Evolutionary conservation across 495 filamentous ascomycete species (phyloP).

Genomic region (Cercophora samala): DNA sequence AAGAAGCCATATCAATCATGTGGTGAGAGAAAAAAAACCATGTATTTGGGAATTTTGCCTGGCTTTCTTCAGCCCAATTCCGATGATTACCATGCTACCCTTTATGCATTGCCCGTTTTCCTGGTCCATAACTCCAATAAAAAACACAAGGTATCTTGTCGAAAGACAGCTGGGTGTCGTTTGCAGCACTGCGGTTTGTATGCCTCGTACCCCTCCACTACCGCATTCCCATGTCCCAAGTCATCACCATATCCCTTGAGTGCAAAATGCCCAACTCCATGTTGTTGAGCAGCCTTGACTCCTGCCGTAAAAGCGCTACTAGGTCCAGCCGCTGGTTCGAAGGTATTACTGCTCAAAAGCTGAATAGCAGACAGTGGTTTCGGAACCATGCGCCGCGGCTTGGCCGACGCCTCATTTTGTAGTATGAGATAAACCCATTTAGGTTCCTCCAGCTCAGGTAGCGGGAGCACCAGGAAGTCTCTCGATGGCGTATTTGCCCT

Average conservation of each 20-base stretch:
- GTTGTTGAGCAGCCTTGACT: neutral
- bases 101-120: neutral
- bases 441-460: constrained; percentile 19
- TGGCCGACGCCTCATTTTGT: neutral
- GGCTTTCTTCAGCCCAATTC: neutral
- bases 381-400: neutral
- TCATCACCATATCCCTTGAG: neutral
- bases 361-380: neutral
- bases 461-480: constrained; percentile 74
- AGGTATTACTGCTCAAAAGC: neutral
- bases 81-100: neutral
- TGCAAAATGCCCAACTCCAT: neutral
- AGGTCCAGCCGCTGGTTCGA: neutral
- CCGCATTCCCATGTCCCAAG: neutral
- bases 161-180: neutral
- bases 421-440: constrained; percentile 7
- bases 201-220: neutral
- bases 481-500: constrained; percentile 90
- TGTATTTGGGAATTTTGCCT: neutral
- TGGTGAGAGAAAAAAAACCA: neutral
- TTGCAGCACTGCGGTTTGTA: too few relatives aligned
- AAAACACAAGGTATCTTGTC: neutral
- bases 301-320: neutral
- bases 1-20: neutral
- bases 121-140: neutral